These are phyloP conservation scores for Cryptococcus sp. DNA, from an alignment of 1,284 basidiomycete species.

Conservation along the genomic window DNA sequence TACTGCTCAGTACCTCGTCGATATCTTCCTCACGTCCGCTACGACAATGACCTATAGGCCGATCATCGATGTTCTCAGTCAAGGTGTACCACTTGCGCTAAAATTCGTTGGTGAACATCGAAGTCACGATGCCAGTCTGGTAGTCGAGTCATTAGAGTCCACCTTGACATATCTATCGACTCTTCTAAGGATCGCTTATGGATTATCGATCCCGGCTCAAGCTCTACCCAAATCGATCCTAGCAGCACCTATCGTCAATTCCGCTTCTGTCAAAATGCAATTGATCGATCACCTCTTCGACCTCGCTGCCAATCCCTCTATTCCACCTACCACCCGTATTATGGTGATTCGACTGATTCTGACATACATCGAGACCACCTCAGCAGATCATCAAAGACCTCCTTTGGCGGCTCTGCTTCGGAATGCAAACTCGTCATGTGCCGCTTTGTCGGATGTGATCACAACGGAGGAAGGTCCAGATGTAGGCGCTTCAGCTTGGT, in stretches of 20 bases:
- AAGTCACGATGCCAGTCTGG: constrained; percentile 22
- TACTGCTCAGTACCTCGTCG: constrained; percentile 27
- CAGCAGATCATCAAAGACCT: constrained; percentile 20
- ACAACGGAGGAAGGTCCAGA: constrained; percentile 16
- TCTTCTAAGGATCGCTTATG: constrained; percentile 23
- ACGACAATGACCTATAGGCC: constrained; percentile 39
- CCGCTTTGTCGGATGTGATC: constrained; percentile 19
- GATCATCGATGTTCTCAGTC: constrained; percentile 33
- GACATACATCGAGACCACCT: constrained; percentile 29
- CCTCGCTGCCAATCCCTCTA: constrained; percentile 18
- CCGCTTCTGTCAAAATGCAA: constrained; percentile 22
- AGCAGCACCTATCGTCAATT: constrained; percentile 13
- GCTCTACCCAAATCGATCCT: constrained; percentile 26
- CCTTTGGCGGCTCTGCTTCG: constrained; percentile 38
- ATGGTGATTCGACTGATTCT: constrained; percentile 23
- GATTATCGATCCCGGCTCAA: constrained; percentile 11
- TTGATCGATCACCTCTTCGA: constrained; percentile 35
- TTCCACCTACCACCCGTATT: constrained; percentile 17
- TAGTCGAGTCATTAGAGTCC: constrained; percentile 25
- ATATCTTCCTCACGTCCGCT: constrained; percentile 30
- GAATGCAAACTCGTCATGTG: constrained; percentile 22
- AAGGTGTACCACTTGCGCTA: constrained; percentile 20
- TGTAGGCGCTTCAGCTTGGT: constrained; percentile 73
- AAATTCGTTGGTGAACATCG: constrained; percentile 21
- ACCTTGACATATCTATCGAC: constrained; percentile 25